Percentiles rank a stretch among this genome's conserved stretches.
Conservation (phyloP, 2,329 filamentous ascomycete species). For the Aspergillus pseudoterreus region DNA sequence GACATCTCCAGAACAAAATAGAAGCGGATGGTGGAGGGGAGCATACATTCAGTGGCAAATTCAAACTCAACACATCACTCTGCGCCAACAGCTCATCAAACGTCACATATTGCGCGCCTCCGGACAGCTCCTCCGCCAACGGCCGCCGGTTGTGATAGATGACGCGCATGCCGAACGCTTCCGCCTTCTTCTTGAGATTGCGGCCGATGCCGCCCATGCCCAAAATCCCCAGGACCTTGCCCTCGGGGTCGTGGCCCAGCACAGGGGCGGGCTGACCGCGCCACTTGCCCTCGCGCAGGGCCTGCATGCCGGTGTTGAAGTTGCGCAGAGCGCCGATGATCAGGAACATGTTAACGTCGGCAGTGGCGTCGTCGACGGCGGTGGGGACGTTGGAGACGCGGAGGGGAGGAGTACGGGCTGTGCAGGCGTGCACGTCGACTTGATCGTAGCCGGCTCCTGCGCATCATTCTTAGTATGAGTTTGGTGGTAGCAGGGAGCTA, state of each 20-base stretch:
- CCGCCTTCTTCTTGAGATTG: slow-evolving; percentile 70
- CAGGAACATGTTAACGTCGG: slow-evolving; percentile 76
- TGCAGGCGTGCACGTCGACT: slow-evolving; percentile 70
- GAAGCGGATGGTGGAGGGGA: background rate
- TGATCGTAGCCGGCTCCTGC: slow-evolving; percentile 81
- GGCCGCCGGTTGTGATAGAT: slow-evolving; percentile 70
- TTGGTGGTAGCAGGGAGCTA: background rate
- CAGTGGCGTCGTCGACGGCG: slow-evolving; percentile 77
- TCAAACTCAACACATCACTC: slow-evolving; percentile 76
- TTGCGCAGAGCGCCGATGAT: slow-evolving; percentile 75
- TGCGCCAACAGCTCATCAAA: slow-evolving; percentile 68
- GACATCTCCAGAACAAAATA: too few species aligned
- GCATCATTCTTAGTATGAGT: background rate
- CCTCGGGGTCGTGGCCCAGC: slow-evolving; percentile 72
- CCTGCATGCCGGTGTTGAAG: slow-evolving; percentile 63
- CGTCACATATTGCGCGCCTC: slow-evolving; percentile 47
- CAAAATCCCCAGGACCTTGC: slow-evolving; percentile 74
- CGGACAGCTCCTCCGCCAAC: slow-evolving; percentile 51
- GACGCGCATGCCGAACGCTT: slow-evolving; percentile 71
- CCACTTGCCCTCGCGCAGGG: slow-evolving; percentile 66
- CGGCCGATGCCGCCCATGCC: slow-evolving; percentile 85
- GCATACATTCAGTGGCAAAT: slow-evolving; percentile 75
- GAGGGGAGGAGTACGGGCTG: slow-evolving; percentile 55
- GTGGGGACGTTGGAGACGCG: slow-evolving; percentile 77
- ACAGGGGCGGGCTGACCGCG: slow-evolving; percentile 53